phyloP scores from a whole-genome alignment of 2,329 filamentous ascomycete species.

The Pyrenophora graminea region DNA sequence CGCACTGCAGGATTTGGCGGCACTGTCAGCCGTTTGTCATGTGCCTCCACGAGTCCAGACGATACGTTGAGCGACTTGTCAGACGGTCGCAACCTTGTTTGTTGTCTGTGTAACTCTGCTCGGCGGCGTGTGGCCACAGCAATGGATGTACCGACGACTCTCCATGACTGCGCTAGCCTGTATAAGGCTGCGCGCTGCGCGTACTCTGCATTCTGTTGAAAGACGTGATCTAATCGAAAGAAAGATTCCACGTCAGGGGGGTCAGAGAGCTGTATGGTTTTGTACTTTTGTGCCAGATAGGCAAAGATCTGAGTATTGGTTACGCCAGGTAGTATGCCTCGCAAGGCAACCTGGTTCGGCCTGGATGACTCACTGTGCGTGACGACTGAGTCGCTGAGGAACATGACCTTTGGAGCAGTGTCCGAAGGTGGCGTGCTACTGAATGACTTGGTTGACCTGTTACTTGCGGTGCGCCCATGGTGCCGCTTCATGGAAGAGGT shows the following conservation, averaged over 20 bases:
- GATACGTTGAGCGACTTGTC: constrained; percentile 12
- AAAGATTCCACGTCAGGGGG: constrained; percentile 46
- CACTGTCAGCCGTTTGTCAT: constrained; percentile 26
- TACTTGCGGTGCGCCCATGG: constrained; percentile 52
- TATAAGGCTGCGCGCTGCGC: constrained; percentile 56
- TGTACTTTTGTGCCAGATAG: constrained; percentile 53
- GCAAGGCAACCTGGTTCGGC: constrained; percentile 54
- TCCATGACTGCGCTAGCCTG: constrained; percentile 63
- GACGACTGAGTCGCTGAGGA: constrained; percentile 56
- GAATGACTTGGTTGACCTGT: constrained; percentile 57
- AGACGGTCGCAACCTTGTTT: constrained; percentile 24
- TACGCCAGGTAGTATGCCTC: constrained; percentile 54
- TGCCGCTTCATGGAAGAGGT: constrained; percentile 53
- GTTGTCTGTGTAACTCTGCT: constrained; percentile 38
- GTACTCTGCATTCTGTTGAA: constrained; percentile 59
- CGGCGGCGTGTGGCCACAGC: constrained; percentile 53
- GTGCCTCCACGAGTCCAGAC: constrained; percentile 23
- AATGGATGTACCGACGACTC: constrained; percentile 57
- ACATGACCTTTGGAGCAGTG: constrained; percentile 53
- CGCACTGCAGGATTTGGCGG: constrained; percentile 39
- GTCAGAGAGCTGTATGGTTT: constrained; percentile 44
- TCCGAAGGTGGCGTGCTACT: constrained; percentile 59
- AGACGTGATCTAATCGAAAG: constrained; percentile 45
- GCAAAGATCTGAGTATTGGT: constrained; percentile 45
- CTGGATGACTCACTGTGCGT: constrained; percentile 46